A percentile compares a stretch with the other conserved stretches of the same genome.
Conservation (phyloP, 2,329 filamentous ascomycete genomes). For the Penicillium digitatum region DNA sequence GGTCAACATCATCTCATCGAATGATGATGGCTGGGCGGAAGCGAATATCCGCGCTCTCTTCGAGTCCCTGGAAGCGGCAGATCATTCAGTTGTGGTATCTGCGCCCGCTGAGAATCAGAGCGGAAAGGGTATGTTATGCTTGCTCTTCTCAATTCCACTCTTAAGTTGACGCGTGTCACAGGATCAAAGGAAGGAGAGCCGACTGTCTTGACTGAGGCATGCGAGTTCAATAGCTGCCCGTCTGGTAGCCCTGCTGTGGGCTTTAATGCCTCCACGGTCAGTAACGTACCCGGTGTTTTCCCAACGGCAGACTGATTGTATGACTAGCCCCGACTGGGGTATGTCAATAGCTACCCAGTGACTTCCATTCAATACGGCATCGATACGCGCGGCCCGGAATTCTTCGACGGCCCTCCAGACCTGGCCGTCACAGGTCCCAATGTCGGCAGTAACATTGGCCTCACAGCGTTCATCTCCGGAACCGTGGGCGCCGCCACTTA, state of each 20-base stretch:
- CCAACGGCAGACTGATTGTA: background rate
- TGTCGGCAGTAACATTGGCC: slow-evolving; percentile 55
- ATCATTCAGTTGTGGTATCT: slow-evolving; percentile 61
- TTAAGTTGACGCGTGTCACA: slow-evolving; percentile 28
- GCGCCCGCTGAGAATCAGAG: slow-evolving; percentile 65
- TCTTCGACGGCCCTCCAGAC: slow-evolving; percentile 56
- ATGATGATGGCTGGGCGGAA: slow-evolving; percentile 73
- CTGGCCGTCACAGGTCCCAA: slow-evolving; percentile 65
- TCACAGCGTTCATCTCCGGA: slow-evolving; percentile 58
- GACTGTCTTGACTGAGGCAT: slow-evolving; percentile 47
- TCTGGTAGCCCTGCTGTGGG: slow-evolving; percentile 55
- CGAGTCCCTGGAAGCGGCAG: slow-evolving; percentile 51
- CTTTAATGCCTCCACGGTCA: slow-evolving; percentile 49
- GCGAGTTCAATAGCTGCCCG: slow-evolving; percentile 61
- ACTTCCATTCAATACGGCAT: slow-evolving; percentile 63
- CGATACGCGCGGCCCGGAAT: slow-evolving; percentile 50
- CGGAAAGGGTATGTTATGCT: slow-evolving; percentile 50
- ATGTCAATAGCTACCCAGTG: slow-evolving; percentile 67
- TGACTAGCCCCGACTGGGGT: slow-evolving; percentile 56
- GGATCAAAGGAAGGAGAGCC: slow-evolving; percentile 54
- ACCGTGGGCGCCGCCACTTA: slow-evolving; percentile 64
- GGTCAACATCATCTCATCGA: slow-evolving; percentile 60
- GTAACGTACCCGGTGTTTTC: background rate
- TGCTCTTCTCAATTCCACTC: background rate
- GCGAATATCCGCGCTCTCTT: slow-evolving; percentile 61